A percentile compares a stretch with the other conserved stretches of the same genome.
These are phyloP conservation scores for Lumnitzera littorea DNA, from an alignment of 345 rosid species.

Conservation along the genomic window DNA sequence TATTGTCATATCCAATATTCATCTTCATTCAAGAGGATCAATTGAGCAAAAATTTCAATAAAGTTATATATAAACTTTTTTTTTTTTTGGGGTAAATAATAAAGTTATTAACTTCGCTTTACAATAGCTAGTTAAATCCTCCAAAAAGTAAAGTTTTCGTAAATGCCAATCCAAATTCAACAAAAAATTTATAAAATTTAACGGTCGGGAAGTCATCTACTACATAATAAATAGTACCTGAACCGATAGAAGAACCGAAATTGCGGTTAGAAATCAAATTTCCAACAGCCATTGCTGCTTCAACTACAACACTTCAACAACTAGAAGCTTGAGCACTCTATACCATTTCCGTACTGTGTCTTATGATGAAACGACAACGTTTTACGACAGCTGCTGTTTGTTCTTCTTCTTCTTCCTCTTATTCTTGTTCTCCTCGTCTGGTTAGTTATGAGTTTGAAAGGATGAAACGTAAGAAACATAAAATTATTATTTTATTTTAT, in stretches of 20 bases:
- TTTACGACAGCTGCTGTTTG: neutral
- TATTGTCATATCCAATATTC: no score
- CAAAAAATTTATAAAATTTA: no score
- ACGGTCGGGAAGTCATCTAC: no score
- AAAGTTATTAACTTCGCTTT: no score
- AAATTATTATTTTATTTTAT: neutral
- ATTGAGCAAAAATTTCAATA: no score
- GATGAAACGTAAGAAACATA: neutral
- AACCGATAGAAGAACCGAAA: constrained; percentile 46
- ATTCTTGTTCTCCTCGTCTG: no score
- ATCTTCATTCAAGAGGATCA: no score
- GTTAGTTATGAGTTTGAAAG: neutral
- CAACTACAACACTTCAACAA: constrained; percentile 2
- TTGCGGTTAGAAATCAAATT: constrained; percentile 62
- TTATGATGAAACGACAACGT: neutral
- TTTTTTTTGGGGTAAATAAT: no score
- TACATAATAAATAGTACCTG: constrained; percentile 31
- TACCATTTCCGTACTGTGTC: neutral
- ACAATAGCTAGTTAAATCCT: no score
- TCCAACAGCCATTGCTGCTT: constrained; percentile 60
- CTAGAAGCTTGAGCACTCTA: neutral
- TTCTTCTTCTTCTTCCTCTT: neutral
- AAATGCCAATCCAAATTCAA: no score
- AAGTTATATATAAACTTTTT: no score
- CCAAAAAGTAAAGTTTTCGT: no score